These are phyloP conservation scores for Aspergillus aculeatinus DNA, from an alignment of 2,329 filamentous ascomycete genomes.

Conservation along the genomic window DNA sequence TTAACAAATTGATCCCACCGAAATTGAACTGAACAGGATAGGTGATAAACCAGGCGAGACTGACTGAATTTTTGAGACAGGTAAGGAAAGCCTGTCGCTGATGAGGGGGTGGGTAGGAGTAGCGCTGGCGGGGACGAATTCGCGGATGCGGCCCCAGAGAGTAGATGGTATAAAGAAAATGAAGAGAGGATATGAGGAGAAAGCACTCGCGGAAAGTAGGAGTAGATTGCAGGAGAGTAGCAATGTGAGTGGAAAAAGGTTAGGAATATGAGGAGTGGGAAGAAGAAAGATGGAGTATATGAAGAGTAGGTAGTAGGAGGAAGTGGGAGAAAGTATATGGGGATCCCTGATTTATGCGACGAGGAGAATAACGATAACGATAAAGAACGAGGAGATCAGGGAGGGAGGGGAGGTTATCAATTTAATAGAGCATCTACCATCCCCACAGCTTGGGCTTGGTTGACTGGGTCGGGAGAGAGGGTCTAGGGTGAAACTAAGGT, in stretches of 20 bases:
- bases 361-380: conserved; percentile 11
- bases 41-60: not conserved
- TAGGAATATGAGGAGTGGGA: not conserved
- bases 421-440: conserved; percentile 14
- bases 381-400: conserved; percentile 9
- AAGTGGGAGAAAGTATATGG: not conserved
- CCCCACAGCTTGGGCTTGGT: conserved; percentile 15
- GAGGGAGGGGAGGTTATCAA: conserved; percentile 12
- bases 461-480: conserved; percentile 12
- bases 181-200: not conserved
- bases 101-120: not conserved
- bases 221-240: not conserved
- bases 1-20: conserved; percentile 3
- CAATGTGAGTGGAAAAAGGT: not conserved
- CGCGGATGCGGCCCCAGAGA: not conserved
- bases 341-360: conserved; percentile 1
- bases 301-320: not conserved
- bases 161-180: not conserved
- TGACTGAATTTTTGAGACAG: not conserved
- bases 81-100: not conserved
- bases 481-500: conserved; percentile 11
- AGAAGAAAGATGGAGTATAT: conserved; percentile 5
- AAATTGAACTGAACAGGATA: not conserved
- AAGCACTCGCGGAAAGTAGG: not conserved
- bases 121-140: not conserved